Conservation (phyloP, 2,329 filamentous ascomycete species). For the Blastomyces emzantsi region DNA sequence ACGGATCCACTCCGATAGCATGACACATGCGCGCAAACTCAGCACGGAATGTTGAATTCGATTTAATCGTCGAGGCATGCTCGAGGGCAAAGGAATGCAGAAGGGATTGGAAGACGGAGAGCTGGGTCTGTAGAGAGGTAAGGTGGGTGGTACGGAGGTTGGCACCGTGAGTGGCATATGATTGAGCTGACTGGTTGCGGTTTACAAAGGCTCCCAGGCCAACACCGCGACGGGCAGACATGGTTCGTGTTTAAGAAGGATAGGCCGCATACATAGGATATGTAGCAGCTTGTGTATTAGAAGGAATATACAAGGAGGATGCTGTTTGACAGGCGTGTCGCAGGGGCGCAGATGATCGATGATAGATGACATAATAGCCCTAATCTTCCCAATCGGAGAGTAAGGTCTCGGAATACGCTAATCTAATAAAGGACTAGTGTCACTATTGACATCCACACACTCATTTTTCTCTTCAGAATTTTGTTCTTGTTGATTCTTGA, state of each 20-base stretch:
- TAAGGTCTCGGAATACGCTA: slow-evolving; percentile 10
- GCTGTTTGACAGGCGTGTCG: no score
- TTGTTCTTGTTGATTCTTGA: slow-evolving; percentile 20
- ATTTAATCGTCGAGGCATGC: slow-evolving; percentile 91
- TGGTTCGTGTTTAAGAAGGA: slow-evolving; percentile 18
- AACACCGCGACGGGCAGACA: slow-evolving; percentile 54
- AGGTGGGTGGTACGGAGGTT: slow-evolving; percentile 77
- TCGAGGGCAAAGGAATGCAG: slow-evolving; percentile 93
- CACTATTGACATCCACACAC: slow-evolving; percentile 27
- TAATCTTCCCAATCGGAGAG: slow-evolving; percentile 18
- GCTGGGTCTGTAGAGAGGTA: slow-evolving; percentile 79
- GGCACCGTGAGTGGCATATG: slow-evolving; percentile 84
- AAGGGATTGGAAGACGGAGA: slow-evolving; percentile 90
- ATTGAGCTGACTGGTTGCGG: slow-evolving; percentile 71
- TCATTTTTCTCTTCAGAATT: slow-evolving; percentile 19
- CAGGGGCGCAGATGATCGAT: no score
- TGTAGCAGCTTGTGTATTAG: neutral
- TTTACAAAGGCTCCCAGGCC: slow-evolving; percentile 87
- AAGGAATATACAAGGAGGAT: neutral
- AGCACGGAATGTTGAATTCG: slow-evolving; percentile 86
- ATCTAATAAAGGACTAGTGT: slow-evolving; percentile 20
- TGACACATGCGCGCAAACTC: slow-evolving; percentile 99
- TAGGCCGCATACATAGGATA: neutral
- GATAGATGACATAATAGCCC: slow-evolving; percentile 22
- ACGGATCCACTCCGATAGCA: slow-evolving; percentile 89